These are phyloP conservation scores for Angophora floribunda DNA, from an alignment of 345 rosid species.

Conservation along the genomic window DNA sequence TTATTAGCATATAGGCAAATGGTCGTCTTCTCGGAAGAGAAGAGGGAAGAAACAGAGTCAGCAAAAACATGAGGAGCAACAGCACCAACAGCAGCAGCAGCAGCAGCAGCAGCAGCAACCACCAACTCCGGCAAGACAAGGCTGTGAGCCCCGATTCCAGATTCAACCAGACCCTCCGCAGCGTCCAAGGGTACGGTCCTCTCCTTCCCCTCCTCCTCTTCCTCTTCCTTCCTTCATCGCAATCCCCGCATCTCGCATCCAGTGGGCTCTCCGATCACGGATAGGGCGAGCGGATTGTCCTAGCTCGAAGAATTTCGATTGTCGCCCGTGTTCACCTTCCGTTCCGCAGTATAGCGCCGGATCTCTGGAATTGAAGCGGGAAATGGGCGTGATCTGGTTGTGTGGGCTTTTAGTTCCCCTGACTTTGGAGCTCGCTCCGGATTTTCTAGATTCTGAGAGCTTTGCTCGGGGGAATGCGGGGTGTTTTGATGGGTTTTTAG, in stretches of 20 bases:
- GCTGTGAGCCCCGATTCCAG: constrained; percentile 60
- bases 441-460: background rate
- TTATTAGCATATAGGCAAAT: background rate
- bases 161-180: constrained; percentile 85
- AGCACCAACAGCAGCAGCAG: constrained; percentile 15
- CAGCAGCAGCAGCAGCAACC: constrained; percentile 2
- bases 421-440: background rate
- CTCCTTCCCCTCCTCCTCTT: background rate
- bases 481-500: background rate
- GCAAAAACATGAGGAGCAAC: constrained; percentile 6
- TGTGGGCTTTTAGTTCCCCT: background rate
- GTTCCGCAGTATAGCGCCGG: background rate
- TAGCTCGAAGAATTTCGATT: background rate
- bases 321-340: background rate
- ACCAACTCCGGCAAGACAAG: constrained; percentile 11
- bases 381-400: background rate
- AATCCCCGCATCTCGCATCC: background rate
- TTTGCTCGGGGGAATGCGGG: background rate
- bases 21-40: background rate
- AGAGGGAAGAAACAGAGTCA: background rate
- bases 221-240: background rate
- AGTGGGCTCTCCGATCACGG: background rate
- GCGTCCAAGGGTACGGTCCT: constrained; percentile 65
- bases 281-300: background rate
- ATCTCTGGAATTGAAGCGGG: background rate